Conservation (phyloP, 768 basidiomycete species). For the Hygrocybe punicea region DNA sequence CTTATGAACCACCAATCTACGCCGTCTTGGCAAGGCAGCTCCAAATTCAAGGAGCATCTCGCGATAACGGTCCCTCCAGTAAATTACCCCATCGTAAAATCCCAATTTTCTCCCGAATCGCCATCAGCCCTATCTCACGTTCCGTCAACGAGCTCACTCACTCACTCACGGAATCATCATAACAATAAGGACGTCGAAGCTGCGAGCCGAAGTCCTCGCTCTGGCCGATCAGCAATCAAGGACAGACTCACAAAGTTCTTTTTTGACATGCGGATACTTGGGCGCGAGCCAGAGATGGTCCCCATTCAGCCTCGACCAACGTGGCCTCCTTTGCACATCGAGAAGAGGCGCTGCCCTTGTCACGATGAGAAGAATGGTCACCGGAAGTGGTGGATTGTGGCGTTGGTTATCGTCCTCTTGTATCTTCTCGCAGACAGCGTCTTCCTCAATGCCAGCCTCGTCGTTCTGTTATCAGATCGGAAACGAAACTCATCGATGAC, state of each 20-base stretch:
- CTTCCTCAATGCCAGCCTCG: slow-evolving; percentile 2
- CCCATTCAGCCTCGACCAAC: slow-evolving; percentile 2
- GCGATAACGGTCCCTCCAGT: background rate
- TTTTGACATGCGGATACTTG: slow-evolving; percentile 1
- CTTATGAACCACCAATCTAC: background rate
- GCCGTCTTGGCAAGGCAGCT: slow-evolving; percentile 2
- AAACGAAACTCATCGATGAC: background rate
- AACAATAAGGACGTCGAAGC: slow-evolving; percentile 1
- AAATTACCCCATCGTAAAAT: background rate
- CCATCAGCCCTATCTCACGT: background rate
- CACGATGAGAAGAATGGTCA: background rate
- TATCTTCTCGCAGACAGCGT: slow-evolving; percentile 7
- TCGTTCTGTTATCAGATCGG: background rate
- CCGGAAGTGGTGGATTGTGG: slow-evolving; percentile 1
- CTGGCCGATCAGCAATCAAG: background rate
- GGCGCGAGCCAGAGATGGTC: background rate
- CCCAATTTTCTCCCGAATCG: slow-evolving; percentile 4
- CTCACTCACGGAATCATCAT: background rate
- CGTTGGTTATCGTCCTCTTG: background rate
- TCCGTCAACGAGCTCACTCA: background rate
- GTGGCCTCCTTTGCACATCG: slow-evolving; percentile 3
- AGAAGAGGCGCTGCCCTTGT: slow-evolving; percentile 1
- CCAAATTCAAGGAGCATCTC: slow-evolving; percentile 7
- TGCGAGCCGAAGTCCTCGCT: background rate
- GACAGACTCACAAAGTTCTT: slow-evolving; percentile 5